Conservation (phyloP, 352 stramenopile species). For the Globisporangium echinulatum region DNA sequence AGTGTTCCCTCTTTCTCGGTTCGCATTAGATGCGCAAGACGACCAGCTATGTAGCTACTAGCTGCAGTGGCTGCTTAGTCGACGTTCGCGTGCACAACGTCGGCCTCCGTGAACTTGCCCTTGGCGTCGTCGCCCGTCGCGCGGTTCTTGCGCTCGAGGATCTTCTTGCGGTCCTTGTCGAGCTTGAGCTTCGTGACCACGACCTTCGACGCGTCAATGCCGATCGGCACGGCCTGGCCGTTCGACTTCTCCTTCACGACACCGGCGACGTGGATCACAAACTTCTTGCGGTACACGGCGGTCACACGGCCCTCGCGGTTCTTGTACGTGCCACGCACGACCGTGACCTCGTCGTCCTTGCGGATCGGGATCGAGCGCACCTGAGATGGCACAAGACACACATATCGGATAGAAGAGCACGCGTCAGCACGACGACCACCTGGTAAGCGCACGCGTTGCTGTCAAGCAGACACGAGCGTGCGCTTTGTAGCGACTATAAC, state of each 20-base stretch:
- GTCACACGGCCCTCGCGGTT: constrained; percentile 98
- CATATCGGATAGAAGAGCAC: neutral
- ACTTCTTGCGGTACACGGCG: constrained; percentile 98
- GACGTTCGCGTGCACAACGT: constrained; percentile 84
- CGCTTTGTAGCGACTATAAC: neutral
- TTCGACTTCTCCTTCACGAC: constrained; percentile 99
- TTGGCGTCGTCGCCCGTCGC: constrained; percentile 69
- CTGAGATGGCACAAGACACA: constrained; percentile 22
- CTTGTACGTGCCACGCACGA: constrained; percentile 98
- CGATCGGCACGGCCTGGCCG: constrained; percentile 93
- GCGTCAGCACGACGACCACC: neutral
- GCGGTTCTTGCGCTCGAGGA: constrained; percentile 98
- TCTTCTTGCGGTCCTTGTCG: constrained; percentile 99
- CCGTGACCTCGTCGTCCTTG: constrained; percentile 99
- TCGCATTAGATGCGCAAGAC: constrained; percentile 8
- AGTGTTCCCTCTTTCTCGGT: constrained; percentile 33
- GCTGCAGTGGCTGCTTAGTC: constrained; percentile 55
- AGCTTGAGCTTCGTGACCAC: constrained; percentile 99
- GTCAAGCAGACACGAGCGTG: neutral
- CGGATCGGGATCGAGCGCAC: constrained; percentile 97
- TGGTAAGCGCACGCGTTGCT: neutral
- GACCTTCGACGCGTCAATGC: constrained; percentile 97
- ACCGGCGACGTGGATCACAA: constrained; percentile 99
- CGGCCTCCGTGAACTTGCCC: constrained; percentile 88
- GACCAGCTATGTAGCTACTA: neutral